Evolutionary conservation across 2,329 filamentous ascomycete species (phyloP), one percentile per base, ranked within the genome.

Genomic region (Remersonia thermophila): DNA sequence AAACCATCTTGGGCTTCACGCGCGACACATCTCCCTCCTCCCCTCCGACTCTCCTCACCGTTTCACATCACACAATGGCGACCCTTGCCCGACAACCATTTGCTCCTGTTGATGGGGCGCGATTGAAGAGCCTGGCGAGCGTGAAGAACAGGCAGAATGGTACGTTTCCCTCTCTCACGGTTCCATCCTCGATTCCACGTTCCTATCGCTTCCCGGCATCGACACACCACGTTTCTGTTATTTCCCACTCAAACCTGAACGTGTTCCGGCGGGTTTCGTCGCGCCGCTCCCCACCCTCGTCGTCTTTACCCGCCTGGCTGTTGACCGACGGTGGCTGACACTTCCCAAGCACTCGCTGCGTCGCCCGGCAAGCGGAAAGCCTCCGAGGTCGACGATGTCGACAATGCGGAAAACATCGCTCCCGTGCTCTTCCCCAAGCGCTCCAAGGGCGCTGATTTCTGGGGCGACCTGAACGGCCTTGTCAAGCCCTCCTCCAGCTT

Each of bases 341-440:
- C n/a, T 36, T 16, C 35, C 30, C 10, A 47, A 71, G 67, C 66
- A 41, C 45, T 63, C 42, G 46, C 62, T 12, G 47, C 54, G 16
- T 47, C 60, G 3, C 54, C 62, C 9, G 56, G 52, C 38, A 79
- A 79, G 57, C 67, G 75, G 44, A 79, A 79, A 57, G 73, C 70
- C 13, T 47, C 56, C 25, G 66, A 71, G 23, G 53, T 65, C 28
- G 52, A 66, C 34, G 66, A 73, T 41, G 51, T 52, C 9, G 64
- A 69, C 48, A 66, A 78, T 54, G 63, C 55, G 33, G 75, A 80
- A 59, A 80, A 80, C 51, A 61, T 77, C 47, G 73, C 78, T 55
- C 74, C 74, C 4, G 44, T 58, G 35, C 47, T 66, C 44, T 72
- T 67, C 49, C 60, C 69, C 38, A 80, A 80, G 61, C 67, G 74